phyloP scores from a whole-genome alignment of 108 stramenopile species.

The Skeletonema grethae region DNA sequence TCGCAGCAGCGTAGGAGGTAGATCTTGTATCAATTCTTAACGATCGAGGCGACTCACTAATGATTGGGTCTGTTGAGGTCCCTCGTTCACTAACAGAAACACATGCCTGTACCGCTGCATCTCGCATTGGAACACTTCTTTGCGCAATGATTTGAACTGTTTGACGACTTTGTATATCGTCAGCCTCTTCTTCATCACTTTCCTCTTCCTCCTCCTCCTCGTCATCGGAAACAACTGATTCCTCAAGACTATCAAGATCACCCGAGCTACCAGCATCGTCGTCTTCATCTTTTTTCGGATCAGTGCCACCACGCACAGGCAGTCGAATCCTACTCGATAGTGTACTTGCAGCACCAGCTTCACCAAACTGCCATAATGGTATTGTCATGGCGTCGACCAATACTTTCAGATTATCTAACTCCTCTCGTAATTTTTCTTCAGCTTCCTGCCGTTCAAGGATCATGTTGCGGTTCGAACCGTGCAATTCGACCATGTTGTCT shows the following conservation, averaged over 20 bases:
- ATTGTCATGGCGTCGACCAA: slow-evolving; percentile 75
- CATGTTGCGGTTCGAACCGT: slow-evolving; percentile 62
- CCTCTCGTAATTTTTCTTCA: slow-evolving; percentile 63
- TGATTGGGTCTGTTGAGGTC: slow-evolving; percentile 31
- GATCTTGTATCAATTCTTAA: not conserved
- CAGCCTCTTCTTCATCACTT: slow-evolving; percentile 26
- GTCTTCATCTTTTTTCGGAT: slow-evolving; percentile 21
- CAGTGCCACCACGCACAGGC: slow-evolving; percentile 29
- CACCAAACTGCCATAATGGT: slow-evolving; percentile 83
- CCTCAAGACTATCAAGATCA: slow-evolving; percentile 42
- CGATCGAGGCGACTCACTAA: not conserved
- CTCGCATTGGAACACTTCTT: slow-evolving; percentile 42
- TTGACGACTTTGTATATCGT: slow-evolving; percentile 6
- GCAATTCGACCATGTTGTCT: slow-evolving; percentile 75
- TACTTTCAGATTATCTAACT: slow-evolving; percentile 58
- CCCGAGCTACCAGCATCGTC: slow-evolving; percentile 32
- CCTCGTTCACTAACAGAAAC: slow-evolving; percentile 29
- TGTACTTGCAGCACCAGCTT: slow-evolving; percentile 50
- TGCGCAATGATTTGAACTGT: slow-evolving; percentile 26
- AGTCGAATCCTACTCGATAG: slow-evolving; percentile 45
- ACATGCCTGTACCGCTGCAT: slow-evolving; percentile 42
- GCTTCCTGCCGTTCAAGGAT: slow-evolving; percentile 62
- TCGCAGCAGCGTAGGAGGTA: not conserved
- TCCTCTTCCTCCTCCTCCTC: slow-evolving; percentile 36
- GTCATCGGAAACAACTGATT: slow-evolving; percentile 36